A percentile compares a stretch with the other conserved stretches of the same genome.
These are phyloP conservation scores for Lobulomyces angularis DNA, from an alignment of 192 early-diverging fungal species.

Conservation along the genomic window DNA sequence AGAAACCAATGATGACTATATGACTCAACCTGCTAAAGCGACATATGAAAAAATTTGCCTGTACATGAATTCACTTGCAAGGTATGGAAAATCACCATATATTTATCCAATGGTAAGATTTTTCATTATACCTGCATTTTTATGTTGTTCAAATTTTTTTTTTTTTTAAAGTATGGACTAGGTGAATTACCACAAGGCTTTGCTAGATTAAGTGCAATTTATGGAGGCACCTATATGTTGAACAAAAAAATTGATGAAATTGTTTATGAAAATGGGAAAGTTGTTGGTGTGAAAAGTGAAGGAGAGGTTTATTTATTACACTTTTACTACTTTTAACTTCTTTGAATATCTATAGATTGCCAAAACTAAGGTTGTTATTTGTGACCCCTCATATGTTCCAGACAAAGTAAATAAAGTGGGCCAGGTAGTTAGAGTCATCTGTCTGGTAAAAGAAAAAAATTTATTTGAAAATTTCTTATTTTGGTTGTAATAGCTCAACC, in stretches of 20 bases:
- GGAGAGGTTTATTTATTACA: slow-evolving; percentile 41
- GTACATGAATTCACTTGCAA: slow-evolving; percentile 82
- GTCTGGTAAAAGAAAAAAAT: too few species aligned
- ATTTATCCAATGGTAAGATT: slow-evolving; percentile 99
- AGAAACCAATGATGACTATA: slow-evolving; percentile 76
- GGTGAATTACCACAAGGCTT: slow-evolving; percentile 98
- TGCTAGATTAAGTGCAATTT: slow-evolving; percentile 91
- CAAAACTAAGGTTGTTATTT: slow-evolving; percentile 76
- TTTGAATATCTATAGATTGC: slow-evolving; percentile 31
- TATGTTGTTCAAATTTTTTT: too few species aligned
- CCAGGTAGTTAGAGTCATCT: slow-evolving; percentile 90
- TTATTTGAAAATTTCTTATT: too few species aligned
- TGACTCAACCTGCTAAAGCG: slow-evolving; percentile 56
- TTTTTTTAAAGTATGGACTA: slow-evolving; percentile 91
- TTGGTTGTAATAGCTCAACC: too few species aligned
- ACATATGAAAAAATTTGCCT: slow-evolving; percentile 83
- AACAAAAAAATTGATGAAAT: slow-evolving; percentile 85
- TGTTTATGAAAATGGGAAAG: slow-evolving; percentile 67
- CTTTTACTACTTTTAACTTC: slow-evolving; percentile 5
- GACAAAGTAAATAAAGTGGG: slow-evolving; percentile 70
- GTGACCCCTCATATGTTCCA: slow-evolving; percentile 89
- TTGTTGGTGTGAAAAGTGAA: slow-evolving; percentile 82
- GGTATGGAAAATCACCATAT: slow-evolving; percentile 92
- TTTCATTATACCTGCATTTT: too few species aligned
- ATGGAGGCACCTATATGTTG: slow-evolving; percentile 99